A percentile compares a stretch with the other conserved stretches of the same genome.
These are phyloP conservation scores for Linanthus parryae DNA, from an alignment of 148 eudicot genomes.

Conservation along the genomic window DNA sequence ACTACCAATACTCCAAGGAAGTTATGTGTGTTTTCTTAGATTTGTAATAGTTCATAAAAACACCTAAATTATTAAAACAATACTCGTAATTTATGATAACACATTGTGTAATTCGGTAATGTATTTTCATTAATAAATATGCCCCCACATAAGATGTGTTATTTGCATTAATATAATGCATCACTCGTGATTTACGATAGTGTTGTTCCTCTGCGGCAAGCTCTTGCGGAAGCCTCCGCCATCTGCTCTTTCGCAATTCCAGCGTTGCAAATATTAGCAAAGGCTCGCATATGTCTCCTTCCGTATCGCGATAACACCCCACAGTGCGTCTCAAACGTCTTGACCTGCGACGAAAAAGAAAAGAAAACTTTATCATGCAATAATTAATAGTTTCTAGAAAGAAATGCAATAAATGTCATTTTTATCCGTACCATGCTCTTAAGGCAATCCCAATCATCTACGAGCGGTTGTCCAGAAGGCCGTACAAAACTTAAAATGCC, in stretches of 20 bases:
- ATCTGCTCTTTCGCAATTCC: conserved; percentile 25
- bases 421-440: conserved; percentile 55
- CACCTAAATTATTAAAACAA: too few species aligned
- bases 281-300: conserved; percentile 90
- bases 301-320: conserved; percentile 87
- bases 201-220: too few species aligned
- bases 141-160: too few species aligned
- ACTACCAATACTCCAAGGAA: too few species aligned
- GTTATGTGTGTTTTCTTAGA: too few species aligned
- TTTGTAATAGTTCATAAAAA: too few species aligned
- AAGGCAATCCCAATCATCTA: conserved; percentile 86
- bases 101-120: too few species aligned
- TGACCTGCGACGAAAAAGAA: conserved; percentile 35
- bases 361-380: not conserved
- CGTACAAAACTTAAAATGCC: conserved; percentile 36
- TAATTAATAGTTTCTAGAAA: not conserved
- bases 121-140: too few species aligned
- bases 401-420: not conserved
- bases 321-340: conserved; percentile 70
- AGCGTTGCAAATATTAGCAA: conserved; percentile 85
- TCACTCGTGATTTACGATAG: too few species aligned
- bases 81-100: too few species aligned
- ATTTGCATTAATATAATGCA: too few species aligned
- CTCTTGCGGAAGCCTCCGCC: conserved; percentile 68
- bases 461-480: conserved; percentile 47